A percentile compares a stretch with the other conserved stretches of the same genome.
Conservation (phyloP, 2,329 filamentous ascomycete species). For the Trichoderma koningiopsis region DNA sequence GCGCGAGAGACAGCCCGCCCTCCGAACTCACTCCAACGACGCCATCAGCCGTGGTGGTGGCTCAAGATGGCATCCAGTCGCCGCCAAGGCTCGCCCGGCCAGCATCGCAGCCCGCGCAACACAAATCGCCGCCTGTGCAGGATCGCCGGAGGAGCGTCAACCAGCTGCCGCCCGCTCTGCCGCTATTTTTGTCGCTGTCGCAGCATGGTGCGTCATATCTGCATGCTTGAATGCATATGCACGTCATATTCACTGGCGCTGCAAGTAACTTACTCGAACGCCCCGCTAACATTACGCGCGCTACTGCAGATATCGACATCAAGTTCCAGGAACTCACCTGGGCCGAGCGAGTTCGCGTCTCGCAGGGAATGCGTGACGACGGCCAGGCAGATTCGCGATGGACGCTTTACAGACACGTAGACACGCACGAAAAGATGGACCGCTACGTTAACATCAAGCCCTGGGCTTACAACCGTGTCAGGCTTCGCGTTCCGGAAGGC, state of each 20-base stretch:
- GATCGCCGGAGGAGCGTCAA: conserved; percentile 25
- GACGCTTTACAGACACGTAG: conserved; percentile 41
- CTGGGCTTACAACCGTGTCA: conserved; percentile 83
- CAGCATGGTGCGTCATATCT: conserved; percentile 39
- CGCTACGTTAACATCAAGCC: conserved; percentile 89
- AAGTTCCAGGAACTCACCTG: conserved; percentile 58
- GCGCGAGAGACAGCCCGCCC: conserved; percentile 48
- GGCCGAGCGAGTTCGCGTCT: conserved; percentile 54
- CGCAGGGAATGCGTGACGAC: conserved; percentile 44
- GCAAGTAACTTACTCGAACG: background rate
- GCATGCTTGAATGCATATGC: conserved; percentile 14
- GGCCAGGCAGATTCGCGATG: conserved; percentile 38
- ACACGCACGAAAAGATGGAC: conserved; percentile 57
- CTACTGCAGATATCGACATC: conserved; percentile 47
- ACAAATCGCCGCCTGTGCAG: conserved; percentile 18
- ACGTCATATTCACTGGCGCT: conserved; percentile 16
- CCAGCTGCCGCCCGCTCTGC: conserved; percentile 37
- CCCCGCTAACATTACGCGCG: conserved; percentile 22
- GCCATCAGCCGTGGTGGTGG: conserved; percentile 38
- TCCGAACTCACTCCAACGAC: conserved; percentile 36
- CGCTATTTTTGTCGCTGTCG: conserved; percentile 44
- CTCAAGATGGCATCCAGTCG: conserved; percentile 39
- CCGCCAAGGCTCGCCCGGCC: conserved; percentile 8
- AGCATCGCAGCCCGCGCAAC: conserved; percentile 4
- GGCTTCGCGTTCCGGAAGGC: conserved; percentile 73